Conservation (phyloP, 192 early-diverging fungal genomes). For the Coemansia sp. region DNA sequence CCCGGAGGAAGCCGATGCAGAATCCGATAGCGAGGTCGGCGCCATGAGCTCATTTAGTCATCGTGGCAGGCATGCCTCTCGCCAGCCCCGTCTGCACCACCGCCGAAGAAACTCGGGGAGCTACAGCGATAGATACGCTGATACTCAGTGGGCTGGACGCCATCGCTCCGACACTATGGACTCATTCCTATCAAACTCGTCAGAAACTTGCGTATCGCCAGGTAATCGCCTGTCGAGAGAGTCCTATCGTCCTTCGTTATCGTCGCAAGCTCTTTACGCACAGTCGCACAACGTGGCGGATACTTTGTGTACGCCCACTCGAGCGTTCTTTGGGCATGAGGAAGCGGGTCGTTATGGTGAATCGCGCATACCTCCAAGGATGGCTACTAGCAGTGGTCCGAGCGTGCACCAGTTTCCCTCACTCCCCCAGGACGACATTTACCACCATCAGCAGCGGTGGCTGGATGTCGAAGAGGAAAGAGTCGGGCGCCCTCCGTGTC, state of each 20-base stretch:
- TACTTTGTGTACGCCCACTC: conserved; percentile 13
- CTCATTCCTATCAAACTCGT: conserved; percentile 43
- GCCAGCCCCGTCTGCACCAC: background rate
- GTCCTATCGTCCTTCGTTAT: conserved; percentile 7
- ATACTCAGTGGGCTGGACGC: background rate
- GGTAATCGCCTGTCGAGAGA: conserved; percentile 25
- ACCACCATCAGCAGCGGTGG: background rate
- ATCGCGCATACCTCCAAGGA: conserved; percentile 1
- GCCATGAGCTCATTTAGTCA: background rate
- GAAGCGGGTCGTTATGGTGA: background rate
- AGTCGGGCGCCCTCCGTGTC: background rate
- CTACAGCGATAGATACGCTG: conserved; percentile 10
- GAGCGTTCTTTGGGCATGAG: conserved; percentile 3
- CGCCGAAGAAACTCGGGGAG: conserved; percentile 19
- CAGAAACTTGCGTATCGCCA: conserved; percentile 48
- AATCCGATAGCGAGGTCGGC: conserved; percentile 41
- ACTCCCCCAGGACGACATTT: conserved; percentile 16
- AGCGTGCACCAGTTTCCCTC: conserved; percentile 25
- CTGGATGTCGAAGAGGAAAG: background rate
- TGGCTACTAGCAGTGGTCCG: background rate
- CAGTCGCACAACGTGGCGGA: background rate
- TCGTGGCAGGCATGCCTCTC: conserved; percentile 3
- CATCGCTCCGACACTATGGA: conserved; percentile 38
- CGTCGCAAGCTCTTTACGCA: background rate
- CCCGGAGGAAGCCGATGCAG: conserved; percentile 42